A percentile compares a stretch with the other conserved stretches of the same genome.
Conservation (phyloP, 306 rosid species). For the Quercus bicolor region DNA sequence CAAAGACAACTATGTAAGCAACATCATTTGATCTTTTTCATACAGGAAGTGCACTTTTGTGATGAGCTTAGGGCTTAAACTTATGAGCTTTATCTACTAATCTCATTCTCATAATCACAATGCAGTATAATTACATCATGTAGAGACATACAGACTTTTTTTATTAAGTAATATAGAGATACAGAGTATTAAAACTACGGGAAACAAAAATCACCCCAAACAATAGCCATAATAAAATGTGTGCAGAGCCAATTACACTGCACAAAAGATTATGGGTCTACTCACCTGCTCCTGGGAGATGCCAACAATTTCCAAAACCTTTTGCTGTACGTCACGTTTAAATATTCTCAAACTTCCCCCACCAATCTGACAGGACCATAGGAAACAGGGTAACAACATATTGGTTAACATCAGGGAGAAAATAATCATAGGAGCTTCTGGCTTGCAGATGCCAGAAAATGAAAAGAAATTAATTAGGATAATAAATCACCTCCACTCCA, state of each 20-base stretch:
- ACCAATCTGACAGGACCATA: conserved; percentile 60
- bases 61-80: neutral
- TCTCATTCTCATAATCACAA: neutral
- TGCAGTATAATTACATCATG: neutral
- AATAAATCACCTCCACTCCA: conserved; percentile 80
- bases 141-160: neutral
- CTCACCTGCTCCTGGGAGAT: conserved; percentile 85
- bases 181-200: neutral
- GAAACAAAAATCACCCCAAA: neutral
- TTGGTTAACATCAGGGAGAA: neutral
- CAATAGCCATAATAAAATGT: conserved; percentile 5
- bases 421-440: neutral
- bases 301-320: conserved; percentile 86
- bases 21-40: neutral
- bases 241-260: neutral
- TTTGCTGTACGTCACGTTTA: conserved; percentile 78
- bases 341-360: conserved; percentile 97
- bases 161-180: no score
- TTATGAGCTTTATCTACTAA: neutral
- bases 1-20: neutral
- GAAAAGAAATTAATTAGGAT: conserved; percentile 1
- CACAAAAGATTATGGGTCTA: conserved; percentile 1
- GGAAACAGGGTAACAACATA: conserved; percentile 11
- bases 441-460: conserved; percentile 16
- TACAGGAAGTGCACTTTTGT: neutral